These are phyloP conservation scores for Thelonectria olida DNA, from an alignment of 2,329 filamentous ascomycete genomes.

Conservation along the genomic window DNA sequence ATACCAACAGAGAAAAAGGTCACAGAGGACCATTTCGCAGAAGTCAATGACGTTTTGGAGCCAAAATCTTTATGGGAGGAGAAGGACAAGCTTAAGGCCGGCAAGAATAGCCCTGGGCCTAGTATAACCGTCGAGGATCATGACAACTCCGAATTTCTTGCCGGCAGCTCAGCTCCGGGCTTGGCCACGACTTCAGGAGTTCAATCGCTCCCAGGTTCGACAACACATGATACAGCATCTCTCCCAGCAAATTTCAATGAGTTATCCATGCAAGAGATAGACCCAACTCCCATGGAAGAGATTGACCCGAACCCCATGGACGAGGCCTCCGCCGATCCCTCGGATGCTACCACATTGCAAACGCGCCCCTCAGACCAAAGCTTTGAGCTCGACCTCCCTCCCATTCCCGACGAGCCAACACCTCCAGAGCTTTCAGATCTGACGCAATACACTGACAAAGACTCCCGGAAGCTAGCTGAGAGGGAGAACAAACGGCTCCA, in stretches of 20 bases:
- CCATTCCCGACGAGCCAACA: conserved; percentile 60
- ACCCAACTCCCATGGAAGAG: conserved; percentile 51
- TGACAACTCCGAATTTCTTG: conserved; percentile 21
- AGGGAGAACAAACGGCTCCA: conserved; percentile 71
- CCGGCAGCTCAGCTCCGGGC: neutral
- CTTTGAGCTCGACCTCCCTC: conserved; percentile 28
- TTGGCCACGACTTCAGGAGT: neutral
- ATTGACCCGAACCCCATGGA: too few species aligned
- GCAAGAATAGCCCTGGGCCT: conserved; percentile 21
- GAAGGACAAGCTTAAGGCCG: conserved; percentile 1
- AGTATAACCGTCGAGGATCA: conserved; percentile 33
- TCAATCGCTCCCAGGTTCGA: neutral
- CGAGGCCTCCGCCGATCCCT: neutral
- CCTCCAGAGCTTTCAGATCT: conserved; percentile 60
- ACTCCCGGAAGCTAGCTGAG: conserved; percentile 72
- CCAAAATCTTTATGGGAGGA: conserved; percentile 17
- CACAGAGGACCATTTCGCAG: neutral
- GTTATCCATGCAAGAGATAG: conserved; percentile 47
- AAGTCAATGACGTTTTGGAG: neutral
- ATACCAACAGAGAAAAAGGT: neutral
- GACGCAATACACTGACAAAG: conserved; percentile 68
- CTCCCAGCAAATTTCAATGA: conserved; percentile 25
- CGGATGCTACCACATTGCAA: conserved; percentile 3
- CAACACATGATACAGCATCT: conserved; percentile 9
- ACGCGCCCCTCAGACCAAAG: conserved; percentile 8